Conservation (phyloP, 2,329 filamentous ascomycete genomes). For the Zymoseptoria ardabiliae region DNA sequence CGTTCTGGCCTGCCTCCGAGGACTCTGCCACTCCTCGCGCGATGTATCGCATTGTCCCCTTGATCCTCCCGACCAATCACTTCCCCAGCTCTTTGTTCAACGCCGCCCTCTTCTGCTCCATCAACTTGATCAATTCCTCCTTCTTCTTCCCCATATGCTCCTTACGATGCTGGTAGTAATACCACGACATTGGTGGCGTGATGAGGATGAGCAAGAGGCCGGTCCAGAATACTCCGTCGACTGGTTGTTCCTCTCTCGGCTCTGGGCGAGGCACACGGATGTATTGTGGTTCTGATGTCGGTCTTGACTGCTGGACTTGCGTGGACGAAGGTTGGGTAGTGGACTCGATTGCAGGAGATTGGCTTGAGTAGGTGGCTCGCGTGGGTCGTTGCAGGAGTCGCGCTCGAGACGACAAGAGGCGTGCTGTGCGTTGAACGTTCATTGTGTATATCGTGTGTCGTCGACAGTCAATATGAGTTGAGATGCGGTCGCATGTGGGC, state of each 20-base stretch:
- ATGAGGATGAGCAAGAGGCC: conserved; percentile 18
- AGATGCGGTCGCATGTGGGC: too few relatives aligned
- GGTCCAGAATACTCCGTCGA: conserved; percentile 13
- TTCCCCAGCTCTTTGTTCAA: conserved; percentile 2
- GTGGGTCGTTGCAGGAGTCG: not conserved
- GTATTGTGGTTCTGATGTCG: not conserved
- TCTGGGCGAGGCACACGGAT: not conserved
- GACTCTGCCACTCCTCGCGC: not conserved
- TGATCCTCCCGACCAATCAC: not conserved
- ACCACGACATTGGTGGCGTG: conserved; percentile 22
- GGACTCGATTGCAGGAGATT: not conserved
- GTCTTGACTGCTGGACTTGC: not conserved
- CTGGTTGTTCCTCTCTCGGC: not conserved
- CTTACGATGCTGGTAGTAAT: conserved; percentile 27
- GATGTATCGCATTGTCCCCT: not conserved
- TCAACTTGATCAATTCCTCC: conserved; percentile 22
- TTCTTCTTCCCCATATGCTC: conserved; percentile 29
- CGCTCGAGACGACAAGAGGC: not conserved
- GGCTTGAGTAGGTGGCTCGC: not conserved
- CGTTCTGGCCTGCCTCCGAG: not conserved
- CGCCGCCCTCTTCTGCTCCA: conserved; percentile 18
- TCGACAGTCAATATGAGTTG: not conserved
- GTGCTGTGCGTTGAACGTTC: not conserved
- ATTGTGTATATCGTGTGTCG: not conserved
- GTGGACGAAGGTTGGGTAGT: not conserved